These are phyloP conservation scores for Backusella sp. DNA, from an alignment of 192 early-diverging fungal genomes.

Conservation along the genomic window DNA sequence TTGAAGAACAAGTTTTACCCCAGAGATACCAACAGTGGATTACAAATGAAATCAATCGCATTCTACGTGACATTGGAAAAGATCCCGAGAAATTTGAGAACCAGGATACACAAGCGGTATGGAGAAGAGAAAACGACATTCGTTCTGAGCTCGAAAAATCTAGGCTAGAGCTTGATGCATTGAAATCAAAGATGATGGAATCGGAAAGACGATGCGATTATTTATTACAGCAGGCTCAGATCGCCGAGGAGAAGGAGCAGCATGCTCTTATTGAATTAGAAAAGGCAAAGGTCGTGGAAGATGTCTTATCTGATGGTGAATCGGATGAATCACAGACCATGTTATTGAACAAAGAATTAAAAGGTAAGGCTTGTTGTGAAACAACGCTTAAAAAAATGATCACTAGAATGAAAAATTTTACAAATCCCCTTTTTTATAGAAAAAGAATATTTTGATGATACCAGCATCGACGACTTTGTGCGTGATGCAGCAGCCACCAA, in stretches of 20 bases:
- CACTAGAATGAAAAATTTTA: not conserved
- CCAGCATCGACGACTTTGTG: constrained; percentile 67
- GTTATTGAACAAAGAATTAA: not conserved
- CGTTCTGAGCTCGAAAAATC: constrained; percentile 28
- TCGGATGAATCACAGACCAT: not conserved
- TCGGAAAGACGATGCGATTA: constrained; percentile 16
- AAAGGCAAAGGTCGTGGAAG: not conserved
- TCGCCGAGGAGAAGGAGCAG: constrained; percentile 26
- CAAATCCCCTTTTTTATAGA: not conserved
- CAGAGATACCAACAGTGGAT: constrained; percentile 69
- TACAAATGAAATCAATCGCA: constrained; percentile 73
- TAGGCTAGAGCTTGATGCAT: constrained; percentile 4
- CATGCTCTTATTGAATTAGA: constrained; percentile 21
- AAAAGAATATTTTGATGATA: constrained; percentile 53
- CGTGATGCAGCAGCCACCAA: constrained; percentile 56
- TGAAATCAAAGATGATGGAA: constrained; percentile 1
- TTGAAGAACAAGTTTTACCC: constrained; percentile 69
- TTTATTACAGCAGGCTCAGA: constrained; percentile 15
- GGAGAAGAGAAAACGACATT: constrained; percentile 37
- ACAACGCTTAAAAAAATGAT: not conserved
- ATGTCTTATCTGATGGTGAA: constrained; percentile 5
- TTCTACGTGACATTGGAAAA: constrained; percentile 64
- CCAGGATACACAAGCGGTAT: constrained; percentile 47
- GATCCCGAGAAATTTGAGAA: constrained; percentile 53
- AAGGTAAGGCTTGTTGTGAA: not conserved